These are phyloP conservation scores for Botrytis hyacinthi DNA, from an alignment of 2,329 filamentous ascomycete genomes.

Conservation along the genomic window DNA sequence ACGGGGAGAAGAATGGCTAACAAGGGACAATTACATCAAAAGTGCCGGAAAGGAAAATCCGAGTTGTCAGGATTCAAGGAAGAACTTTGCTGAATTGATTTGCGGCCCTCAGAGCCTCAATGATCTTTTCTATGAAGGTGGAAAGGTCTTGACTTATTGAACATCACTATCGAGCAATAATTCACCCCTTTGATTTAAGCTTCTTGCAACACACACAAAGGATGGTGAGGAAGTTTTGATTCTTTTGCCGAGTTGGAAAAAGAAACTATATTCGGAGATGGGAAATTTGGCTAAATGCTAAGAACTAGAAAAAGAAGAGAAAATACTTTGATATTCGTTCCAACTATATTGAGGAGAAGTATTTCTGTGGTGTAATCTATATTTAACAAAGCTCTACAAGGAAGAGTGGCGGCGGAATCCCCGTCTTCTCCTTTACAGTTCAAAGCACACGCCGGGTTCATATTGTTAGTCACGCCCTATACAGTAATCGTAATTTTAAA, in stretches of 20 bases:
- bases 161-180: too few species aligned
- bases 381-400: not conserved
- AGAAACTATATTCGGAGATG: not conserved
- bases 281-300: not conserved
- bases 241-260: not conserved
- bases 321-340: not conserved
- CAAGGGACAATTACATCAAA: not conserved
- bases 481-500: not conserved
- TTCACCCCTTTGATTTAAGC: too few species aligned
- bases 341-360: not conserved
- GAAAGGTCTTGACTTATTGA: too few species aligned
- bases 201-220: not conserved
- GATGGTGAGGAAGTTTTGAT: not conserved
- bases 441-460: not conserved
- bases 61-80: not conserved
- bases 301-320: not conserved
- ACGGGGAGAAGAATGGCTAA: too few species aligned
- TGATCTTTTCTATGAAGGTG: too few species aligned
- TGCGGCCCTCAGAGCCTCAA: too few species aligned
- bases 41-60: not conserved
- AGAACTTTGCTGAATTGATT: too few species aligned
- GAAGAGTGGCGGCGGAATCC: not conserved
- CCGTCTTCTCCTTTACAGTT: not conserved
- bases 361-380: not conserved
- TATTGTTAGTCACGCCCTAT: not conserved